phyloP scores from a whole-genome alignment of 2,329 filamentous ascomycete genomes.

The Annulohypoxylon truncatum region DNA sequence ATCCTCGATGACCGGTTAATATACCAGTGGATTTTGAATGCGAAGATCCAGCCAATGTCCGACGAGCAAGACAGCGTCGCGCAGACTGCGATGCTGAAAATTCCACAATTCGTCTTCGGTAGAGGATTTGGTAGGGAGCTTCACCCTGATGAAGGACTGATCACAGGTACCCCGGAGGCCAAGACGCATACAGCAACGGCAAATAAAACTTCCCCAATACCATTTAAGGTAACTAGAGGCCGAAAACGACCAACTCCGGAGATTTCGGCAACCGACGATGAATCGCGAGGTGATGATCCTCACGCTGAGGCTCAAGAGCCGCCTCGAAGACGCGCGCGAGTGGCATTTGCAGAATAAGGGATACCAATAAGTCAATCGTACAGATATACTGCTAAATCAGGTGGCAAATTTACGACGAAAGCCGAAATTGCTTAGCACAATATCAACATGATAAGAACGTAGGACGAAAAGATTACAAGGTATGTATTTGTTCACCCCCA shows the following conservation, averaged over 20 bases:
- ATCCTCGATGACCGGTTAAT: conserved; percentile 69
- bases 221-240: conserved; percentile 19
- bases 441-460: neutral
- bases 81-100: conserved; percentile 61
- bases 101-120: conserved; percentile 64
- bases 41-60: conserved; percentile 56
- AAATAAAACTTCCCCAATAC: conserved; percentile 1
- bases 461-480: neutral
- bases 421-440: neutral
- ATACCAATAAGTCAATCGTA: neutral
- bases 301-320: conserved; percentile 14
- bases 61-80: conserved; percentile 51
- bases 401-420: neutral
- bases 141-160: conserved; percentile 61
- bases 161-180: conserved; percentile 45
- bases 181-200: conserved; percentile 3
- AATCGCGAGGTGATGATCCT: neutral
- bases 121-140: conserved; percentile 58
- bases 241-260: conserved; percentile 37
- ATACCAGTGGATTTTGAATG: conserved; percentile 69
- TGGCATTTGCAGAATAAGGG: conserved; percentile 31
- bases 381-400: neutral
- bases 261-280: neutral
- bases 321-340: conserved; percentile 33
- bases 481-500: neutral